These are phyloP conservation scores for Proteromonas lacertae DNA, from an alignment of 352 stramenopile genomes.

Conservation along the genomic window DNA sequence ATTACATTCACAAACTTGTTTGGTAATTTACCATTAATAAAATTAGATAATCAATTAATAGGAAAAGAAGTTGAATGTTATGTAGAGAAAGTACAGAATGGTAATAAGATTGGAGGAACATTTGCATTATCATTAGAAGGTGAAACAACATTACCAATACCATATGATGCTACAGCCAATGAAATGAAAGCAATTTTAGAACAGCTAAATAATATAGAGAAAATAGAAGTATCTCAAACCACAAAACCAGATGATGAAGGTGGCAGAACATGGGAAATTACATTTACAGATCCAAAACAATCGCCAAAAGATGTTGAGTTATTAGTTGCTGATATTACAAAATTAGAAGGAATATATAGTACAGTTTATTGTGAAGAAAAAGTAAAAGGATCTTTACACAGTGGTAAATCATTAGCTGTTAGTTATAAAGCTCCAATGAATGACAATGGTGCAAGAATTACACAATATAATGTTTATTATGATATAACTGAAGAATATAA, in stretches of 20 bases:
- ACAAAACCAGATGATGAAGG: constrained; percentile 4
- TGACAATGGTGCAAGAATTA: too few relatives aligned
- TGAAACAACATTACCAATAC: constrained; percentile 32
- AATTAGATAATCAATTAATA: constrained; percentile 6
- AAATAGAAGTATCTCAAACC: constrained; percentile 31
- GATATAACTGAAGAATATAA: too few relatives aligned
- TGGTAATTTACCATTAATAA: constrained; percentile 40
- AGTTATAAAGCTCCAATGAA: constrained; percentile 16
- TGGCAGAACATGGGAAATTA: constrained; percentile 15
- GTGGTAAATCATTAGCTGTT: constrained; percentile 12
- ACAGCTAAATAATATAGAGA: constrained; percentile 37
- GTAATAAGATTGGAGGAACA: constrained; percentile 13
- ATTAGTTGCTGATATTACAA: constrained; percentile 14
- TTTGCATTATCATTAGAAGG: constrained; percentile 45
- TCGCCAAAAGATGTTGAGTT: constrained; percentile 40
- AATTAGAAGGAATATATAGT: constrained; percentile 23
- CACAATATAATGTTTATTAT: too few relatives aligned
- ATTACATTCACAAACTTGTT: constrained; percentile 39
- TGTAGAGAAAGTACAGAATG: background rate
- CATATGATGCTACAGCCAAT: constrained; percentile 30
- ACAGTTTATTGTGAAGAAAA: constrained; percentile 28
- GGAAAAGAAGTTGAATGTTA: constrained; percentile 6
- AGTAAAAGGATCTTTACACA: constrained; percentile 24
- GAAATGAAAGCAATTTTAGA: constrained; percentile 50
- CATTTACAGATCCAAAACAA: constrained; percentile 16